Base-by-base conservation (phyloP, 208 protist species). In the Acanthamoeba rhysodes region DNA sequence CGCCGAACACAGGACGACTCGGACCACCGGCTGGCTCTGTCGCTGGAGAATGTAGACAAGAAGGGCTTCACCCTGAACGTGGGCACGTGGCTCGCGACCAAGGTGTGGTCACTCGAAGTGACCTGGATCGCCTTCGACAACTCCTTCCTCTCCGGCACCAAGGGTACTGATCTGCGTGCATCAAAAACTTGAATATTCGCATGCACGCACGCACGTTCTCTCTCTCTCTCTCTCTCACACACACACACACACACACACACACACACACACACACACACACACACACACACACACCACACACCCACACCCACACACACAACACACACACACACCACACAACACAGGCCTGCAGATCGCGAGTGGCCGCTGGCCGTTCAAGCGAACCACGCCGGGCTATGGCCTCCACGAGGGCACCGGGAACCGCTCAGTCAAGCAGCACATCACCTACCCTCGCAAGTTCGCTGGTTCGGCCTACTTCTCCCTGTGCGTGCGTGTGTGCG, bases 41-140 rank as follows among this genome's bases (percentile, higher is more conserved):
- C 90, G 22, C 12, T 64, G 16, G 45, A 84, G 10, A 53, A 94
- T 37, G 90, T 94, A 8, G 55, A 82, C 10, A n/a, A 22, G 20
- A 82, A 94, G 22, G 90, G 90, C n/a, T 94, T 94, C 72, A 84
- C 41, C 10, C 6, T 94, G 50, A 66, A 57, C 32, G 70, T 82
- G 27, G 22, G 50, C 45, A 94, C 90, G 20, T 94, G 90, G 90
- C 72, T 76, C 27, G 90, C 64, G 16, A 85, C 90, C n/a, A 59
- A 66, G 14, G 72, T 94, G 20, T 94, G 90, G 90, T 84, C 68
- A 1, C 55, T 59, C 5, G 90, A 94, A 29, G 90, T 94, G 20
- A 84, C 70, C 6, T 94, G 90, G 90, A 94, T 94, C 72, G 90
- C 90, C 8, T 84, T 94, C 34, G 90, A 94, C 70, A 82, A 55